A percentile compares a stretch with the other conserved stretches of the same genome.
Evolutionary conservation across 768 basidiomycete species (phyloP).

Genomic region (Stropharia rugosoannulata): DNA sequence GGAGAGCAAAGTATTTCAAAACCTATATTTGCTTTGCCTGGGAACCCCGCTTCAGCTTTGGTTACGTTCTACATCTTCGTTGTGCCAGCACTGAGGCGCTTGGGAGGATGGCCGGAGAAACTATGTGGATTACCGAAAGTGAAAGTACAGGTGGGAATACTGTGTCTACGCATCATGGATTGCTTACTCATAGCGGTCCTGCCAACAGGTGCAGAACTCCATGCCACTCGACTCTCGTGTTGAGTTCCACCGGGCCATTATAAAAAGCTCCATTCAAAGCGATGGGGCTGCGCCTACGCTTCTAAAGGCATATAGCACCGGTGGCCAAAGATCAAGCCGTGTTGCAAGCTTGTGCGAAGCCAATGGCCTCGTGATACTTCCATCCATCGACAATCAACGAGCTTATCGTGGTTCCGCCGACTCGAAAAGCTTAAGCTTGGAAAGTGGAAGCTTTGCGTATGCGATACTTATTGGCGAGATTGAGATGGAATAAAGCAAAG

Average conservation of each 20-base stretch:
- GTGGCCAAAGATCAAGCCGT: slow-evolving; percentile 83
- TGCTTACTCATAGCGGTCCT: background rate
- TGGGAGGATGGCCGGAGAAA: slow-evolving; percentile 65
- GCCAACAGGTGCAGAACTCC: slow-evolving; percentile 49
- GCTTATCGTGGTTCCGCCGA: slow-evolving; percentile 19
- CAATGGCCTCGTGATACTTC: slow-evolving; percentile 76
- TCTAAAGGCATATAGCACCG: slow-evolving; percentile 74
- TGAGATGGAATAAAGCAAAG: slow-evolving; percentile 18
- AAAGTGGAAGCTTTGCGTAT: slow-evolving; percentile 53
- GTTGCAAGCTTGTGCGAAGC: slow-evolving; percentile 80
- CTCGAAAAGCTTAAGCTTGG: slow-evolving; percentile 28
- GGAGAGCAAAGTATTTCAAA: slow-evolving; percentile 37
- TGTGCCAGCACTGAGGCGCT: slow-evolving; percentile 68
- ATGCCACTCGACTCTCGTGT: slow-evolving; percentile 73
- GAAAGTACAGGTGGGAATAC: slow-evolving; percentile 53
- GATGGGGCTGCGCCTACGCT: slow-evolving; percentile 30
- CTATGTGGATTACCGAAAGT: slow-evolving; percentile 60
- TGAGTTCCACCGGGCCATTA: slow-evolving; percentile 80
- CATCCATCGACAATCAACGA: slow-evolving; percentile 29
- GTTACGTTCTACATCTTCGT: slow-evolving; percentile 87
- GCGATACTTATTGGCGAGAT: slow-evolving; percentile 74
- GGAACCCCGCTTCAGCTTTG: slow-evolving; percentile 86
- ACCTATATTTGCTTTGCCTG: slow-evolving; percentile 82
- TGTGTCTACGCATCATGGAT: background rate
- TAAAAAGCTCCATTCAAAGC: slow-evolving; percentile 28